Base-by-base conservation (phyloP, 495 filamentous ascomycete genomes). In the Annulohypoxylon bovei region DNA sequence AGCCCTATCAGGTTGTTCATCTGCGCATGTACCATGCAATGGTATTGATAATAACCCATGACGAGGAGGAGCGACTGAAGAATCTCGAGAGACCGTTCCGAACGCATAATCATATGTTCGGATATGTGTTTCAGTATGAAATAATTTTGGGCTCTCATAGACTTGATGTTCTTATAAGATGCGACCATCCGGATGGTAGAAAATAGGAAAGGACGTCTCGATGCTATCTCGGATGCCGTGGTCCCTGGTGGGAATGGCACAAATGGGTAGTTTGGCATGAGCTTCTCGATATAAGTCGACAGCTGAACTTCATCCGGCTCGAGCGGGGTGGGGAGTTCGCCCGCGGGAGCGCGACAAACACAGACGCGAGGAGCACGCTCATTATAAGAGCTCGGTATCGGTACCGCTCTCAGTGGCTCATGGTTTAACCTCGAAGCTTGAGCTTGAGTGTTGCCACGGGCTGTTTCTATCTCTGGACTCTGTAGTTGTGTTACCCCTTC, bases 21-120 rank as follows among this genome's bases (percentile, higher is more conserved):
- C 61, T 83, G 80, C 33, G 75, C 76, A 72, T 75, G 82, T 72
- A 75, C 75, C 75, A 75, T 70, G 65, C 74, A 82, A 62, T 74
- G 82, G 67, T 78, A 80, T 47, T 78, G 79, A 46, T 79, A 81
- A 75, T 78, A 85, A 8, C 83, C 84, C 16, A 86, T 67, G 46
- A 82, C 78, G 1, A 85, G 69, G 9, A 84, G 67, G 20, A 85
- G 76, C 14, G 84, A 82, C 73, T 84, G 80, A 9, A 87, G 78
- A 16, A 84, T 68, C 39, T 87, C 84, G 39, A 87, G 69, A 25
- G 80, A 84, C 16, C 81, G 73, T 44, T 86, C 81, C 5, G 79
- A 78, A 33, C 80, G 78, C 54, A 85, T 61, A 12, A 86, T 68
- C 75, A 87, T 81, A 22, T 78, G 77, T 25, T 81, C 77, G 22